Evolutionary conservation across 805 yeast species (phyloP).

Genomic region (Kodamaea hsintzibuensis): DNA sequence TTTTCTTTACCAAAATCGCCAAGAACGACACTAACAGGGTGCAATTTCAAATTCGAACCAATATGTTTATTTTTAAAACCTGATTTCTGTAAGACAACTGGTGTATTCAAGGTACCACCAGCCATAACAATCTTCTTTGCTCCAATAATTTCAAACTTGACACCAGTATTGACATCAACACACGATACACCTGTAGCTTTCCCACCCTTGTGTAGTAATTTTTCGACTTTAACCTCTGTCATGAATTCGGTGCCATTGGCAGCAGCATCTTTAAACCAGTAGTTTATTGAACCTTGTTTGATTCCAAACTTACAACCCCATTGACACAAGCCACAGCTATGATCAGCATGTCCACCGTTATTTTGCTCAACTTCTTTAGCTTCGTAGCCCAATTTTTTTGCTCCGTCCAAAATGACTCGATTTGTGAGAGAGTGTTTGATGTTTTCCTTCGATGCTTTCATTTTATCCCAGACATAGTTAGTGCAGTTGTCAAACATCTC

Average conservation of each 20-base stretch:
- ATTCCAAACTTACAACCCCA: conserved; percentile 52
- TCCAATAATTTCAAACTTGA: conserved; percentile 40
- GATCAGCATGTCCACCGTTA: conserved; percentile 42
- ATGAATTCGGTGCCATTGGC: conserved; percentile 46
- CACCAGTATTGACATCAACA: conserved; percentile 30
- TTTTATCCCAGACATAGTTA: conserved; percentile 46
- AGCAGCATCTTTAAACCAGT: conserved; percentile 52
- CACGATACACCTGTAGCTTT: conserved; percentile 47
- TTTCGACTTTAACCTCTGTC: conserved; percentile 44
- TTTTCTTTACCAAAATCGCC: conserved; percentile 44
- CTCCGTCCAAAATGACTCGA: conserved; percentile 43
- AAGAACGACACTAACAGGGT: conserved; percentile 43
- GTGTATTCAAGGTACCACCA: conserved; percentile 54
- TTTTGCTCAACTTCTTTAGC: conserved; percentile 46
- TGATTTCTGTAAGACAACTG: conserved; percentile 46
- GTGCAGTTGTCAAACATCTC: conserved; percentile 44
- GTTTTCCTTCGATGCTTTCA: conserved; percentile 46
- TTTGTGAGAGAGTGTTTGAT: conserved; percentile 48
- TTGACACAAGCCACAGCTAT: conserved; percentile 49
- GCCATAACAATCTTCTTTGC: conserved; percentile 46
- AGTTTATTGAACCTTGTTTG: conserved; percentile 50
- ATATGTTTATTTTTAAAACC: conserved; percentile 51
- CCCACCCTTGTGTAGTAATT: conserved; percentile 40
- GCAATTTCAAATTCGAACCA: conserved; percentile 53
- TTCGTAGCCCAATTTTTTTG: conserved; percentile 46